Base-by-base conservation (phyloP, 73 alveolate genomes). In the Breviolum minutum region DNA sequence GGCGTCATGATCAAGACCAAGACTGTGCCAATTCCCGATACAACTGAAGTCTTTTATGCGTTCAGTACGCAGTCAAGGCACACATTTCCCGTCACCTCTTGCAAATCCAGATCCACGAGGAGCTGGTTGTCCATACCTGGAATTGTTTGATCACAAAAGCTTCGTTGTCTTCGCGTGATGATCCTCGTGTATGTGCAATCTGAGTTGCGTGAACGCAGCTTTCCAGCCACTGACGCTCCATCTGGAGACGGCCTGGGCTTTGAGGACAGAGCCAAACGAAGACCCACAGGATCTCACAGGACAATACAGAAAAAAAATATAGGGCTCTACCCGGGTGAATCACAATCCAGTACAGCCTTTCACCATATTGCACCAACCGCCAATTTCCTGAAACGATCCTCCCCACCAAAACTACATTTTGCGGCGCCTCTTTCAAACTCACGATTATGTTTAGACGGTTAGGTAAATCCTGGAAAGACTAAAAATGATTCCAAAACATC, bases 71-170 rank as follows among this genome's bases (percentile, higher is more conserved):
- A 29, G 87, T 7, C 92, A 61, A 63, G 94, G 12, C 64, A 79
- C 98, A 92, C 98, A 48, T 92, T 62, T 22, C 98, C 91, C 20
- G 89, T 27, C 24, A 92, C 60, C 90, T 74, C 90, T 90, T 61
- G 26, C 98, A 92, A 27, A 84, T 76, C 98, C 81, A 92, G 73
- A 48, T 76, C 98, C 40, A n/a, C 66, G 68, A 92, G 70, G 63
- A 87, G 83, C 94, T 86, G 94, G 62, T 20, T 29, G 48, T 86
- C 94, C 63, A 86, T n/a, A 27, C 94, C 94, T 86, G 14, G 80
- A 40, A n/a, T 29, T 5, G 19, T 54, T 60, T 40, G 54, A 40
- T 40, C 54, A 40, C 54, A 40, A 3, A 40, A 40, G 54, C 54
- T 40, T n/a, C 29, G 81, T 1, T 20, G 13, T 71, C 81, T 71